Evolutionary conservation across 2,329 filamentous ascomycete genomes (phyloP), one percentile per base, ranked within the genome.

Genomic region (Phialocephala sp.): DNA sequence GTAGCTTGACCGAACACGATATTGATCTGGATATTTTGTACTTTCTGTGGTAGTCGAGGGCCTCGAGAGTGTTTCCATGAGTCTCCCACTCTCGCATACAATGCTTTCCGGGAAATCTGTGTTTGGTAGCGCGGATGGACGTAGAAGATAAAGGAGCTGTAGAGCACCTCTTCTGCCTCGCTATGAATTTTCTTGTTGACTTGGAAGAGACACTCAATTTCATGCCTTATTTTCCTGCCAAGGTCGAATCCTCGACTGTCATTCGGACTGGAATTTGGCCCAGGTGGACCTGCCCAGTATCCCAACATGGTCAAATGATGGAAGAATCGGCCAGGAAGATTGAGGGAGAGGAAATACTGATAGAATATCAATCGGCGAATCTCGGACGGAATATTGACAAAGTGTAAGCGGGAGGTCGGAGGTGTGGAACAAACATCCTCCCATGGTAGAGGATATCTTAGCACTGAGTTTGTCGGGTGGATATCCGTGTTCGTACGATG

Each of bases 401-500:
- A 35, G 27, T 54, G 50, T 8, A 54, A 35, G 27, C 12, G 18
- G 12, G 50, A 54, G 11, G 24, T 54, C 5, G 8, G 11, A 35
- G 11, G 24, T 1, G 18, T 54, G 1, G 24, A 54, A n/a, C 50
- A 54, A 18, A 24, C 15, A 54, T 15, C 4, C 27, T 54, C 9
- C 22, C 22, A 27, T 32, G 50, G 24, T 32, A 9, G 50, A 18
- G 24, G 22, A 27, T 35, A 54, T 35, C 27, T 32, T 32, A 32
- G 11, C 2, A 32, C 8, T 4, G 43, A 22, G 43, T 32, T 27
- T 24, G 50, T 6, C 4, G 50, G 50, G n/a, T 54, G 11, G 27
- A 54, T 54, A 35, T 54, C 50, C 18, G 50, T 54, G 14, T 54
- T 54, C 8, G 50, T 54, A 5, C 50, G 50, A 54, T 18, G 50